Conservation (phyloP, 2,329 filamentous ascomycete genomes). For the Neonectria ditissima region DNA sequence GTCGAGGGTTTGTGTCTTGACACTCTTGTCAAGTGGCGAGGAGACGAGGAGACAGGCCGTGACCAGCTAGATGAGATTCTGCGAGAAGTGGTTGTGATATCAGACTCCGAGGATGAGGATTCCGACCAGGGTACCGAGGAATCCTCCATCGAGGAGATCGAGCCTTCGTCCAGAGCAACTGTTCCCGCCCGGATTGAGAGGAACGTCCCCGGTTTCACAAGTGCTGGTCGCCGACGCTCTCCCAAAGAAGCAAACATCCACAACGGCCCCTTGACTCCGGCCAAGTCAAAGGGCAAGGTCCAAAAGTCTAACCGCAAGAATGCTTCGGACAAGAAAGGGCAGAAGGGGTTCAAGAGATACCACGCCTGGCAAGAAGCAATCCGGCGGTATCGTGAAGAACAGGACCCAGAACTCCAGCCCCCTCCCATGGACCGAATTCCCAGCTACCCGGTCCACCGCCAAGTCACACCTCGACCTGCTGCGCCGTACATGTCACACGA, state of each 20-base stretch:
- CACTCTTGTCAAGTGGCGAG: conserved; percentile 77
- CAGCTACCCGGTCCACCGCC: conserved; percentile 19
- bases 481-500: conserved; percentile 28
- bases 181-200: conserved; percentile 25
- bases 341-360: conserved; percentile 61
- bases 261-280: conserved; percentile 31
- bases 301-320: conserved; percentile 47
- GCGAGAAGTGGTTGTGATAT: conserved; percentile 74
- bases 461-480: conserved; percentile 27
- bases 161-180: conserved; percentile 24
- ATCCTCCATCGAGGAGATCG: conserved; percentile 45
- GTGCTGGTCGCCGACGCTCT: conserved; percentile 33
- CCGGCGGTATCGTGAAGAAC: conserved; percentile 45
- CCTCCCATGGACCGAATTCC: conserved; percentile 27
- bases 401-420: conserved; percentile 21
- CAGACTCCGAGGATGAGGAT: conserved; percentile 66
- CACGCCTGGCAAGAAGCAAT: conserved; percentile 58
- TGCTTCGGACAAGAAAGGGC: conserved; percentile 49
- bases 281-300: conserved; percentile 38
- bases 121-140: conserved; percentile 54
- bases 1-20: conserved; percentile 73
- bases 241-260: conserved; percentile 30
- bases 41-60: conserved; percentile 75
- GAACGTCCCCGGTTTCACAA: conserved; percentile 29
- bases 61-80: conserved; percentile 76